A percentile compares a stretch with the other conserved stretches of the same genome.
Evolutionary conservation across 176 grass and related monocot species (phyloP).

Genomic region (Eragrostis curvula): DNA sequence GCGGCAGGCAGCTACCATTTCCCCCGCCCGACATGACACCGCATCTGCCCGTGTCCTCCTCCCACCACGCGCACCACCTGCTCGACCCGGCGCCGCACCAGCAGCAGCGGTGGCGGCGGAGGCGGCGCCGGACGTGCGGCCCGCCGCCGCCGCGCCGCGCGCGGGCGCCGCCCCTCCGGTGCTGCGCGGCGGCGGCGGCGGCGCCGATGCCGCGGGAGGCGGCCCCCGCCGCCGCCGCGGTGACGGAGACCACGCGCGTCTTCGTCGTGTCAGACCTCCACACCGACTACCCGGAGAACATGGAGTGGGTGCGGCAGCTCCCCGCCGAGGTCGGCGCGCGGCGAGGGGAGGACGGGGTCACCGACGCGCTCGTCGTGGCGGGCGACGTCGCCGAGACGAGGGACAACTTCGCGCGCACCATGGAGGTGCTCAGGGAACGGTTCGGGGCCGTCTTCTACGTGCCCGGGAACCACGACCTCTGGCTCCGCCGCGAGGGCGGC

Average conservation of each 20-base stretch:
- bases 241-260: conserved; percentile 45
- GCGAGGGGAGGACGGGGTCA: neutral
- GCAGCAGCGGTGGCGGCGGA: conserved; percentile 29
- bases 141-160: conserved; percentile 2
- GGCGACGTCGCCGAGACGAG: conserved; percentile 88
- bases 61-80: conserved; percentile 39
- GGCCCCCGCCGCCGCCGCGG: neutral
- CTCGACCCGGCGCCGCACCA: conserved; percentile 29
- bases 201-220: conserved; percentile 3
- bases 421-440: conserved; percentile 64
- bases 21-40: conserved; percentile 44
- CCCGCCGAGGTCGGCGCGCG: conserved; percentile 35
- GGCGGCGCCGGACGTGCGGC: conserved; percentile 3
- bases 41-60: conserved; percentile 47
- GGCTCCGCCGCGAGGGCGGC: conserved; percentile 75
- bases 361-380: conserved; percentile 82
- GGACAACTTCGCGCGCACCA: conserved; percentile 71
- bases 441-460: conserved; percentile 87
- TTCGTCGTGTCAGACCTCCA: conserved; percentile 95
- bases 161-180: conserved; percentile 15
- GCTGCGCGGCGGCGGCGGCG: conserved; percentile 34
- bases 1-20: neutral
- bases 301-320: conserved; percentile 88
- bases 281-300: conserved; percentile 91
- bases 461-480: conserved; percentile 93